Evolutionary conservation across 768 basidiomycete species (phyloP), one percentile per base, ranked within the genome.

Genomic region (Punctularia strigosozonata): DNA sequence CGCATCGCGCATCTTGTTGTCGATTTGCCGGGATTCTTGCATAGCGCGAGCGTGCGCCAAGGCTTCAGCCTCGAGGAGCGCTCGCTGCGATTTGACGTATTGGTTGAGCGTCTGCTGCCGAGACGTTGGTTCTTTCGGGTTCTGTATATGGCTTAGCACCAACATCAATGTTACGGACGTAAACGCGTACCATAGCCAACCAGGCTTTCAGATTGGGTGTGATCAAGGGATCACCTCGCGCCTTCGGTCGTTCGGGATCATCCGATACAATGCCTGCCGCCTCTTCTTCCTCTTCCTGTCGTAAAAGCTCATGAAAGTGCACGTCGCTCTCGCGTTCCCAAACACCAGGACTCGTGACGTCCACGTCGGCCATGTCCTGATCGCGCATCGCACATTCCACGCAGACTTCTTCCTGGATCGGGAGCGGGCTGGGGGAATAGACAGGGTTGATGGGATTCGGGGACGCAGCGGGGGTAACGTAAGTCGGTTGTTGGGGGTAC

Each of bases 371-470:
- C 84, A 99, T 89, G 55, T 99, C 95, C 53, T 94, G 77, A 58
- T 99, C 95, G 23, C 95, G 80, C 92, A 98, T 98, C 42, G 95
- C 83, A 54, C 95, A 99, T 58, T 98, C 95, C 25, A 95, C 68
- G 50, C 94, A 99, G 22, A 97, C 64, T 56, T 98, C 94, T 49
- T 86, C 83, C 46, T 73, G 77, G 7, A 61, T 64, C 4, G 50
- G 52, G 21, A 59, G 73, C 18, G 67, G 73, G 12, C 64, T 64
- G 23, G 77, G 73, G 0, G 72, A 68, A 49, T 73, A 77, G 4
- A 77, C 68, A 3, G 80, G 70, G 44, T 80, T 77, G 36, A 78
- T 65, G 30, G 78, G 65, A 37, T 66, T 70, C 10, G 71, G 68
- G 1, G 71, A 54, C 44, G 61, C 44, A 1, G 61, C 52, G 31